A percentile compares a stretch with the other conserved stretches of the same genome.
phyloP scores from a whole-genome alignment of 768 basidiomycete genomes.

The Amanita subjunquillea region DNA sequence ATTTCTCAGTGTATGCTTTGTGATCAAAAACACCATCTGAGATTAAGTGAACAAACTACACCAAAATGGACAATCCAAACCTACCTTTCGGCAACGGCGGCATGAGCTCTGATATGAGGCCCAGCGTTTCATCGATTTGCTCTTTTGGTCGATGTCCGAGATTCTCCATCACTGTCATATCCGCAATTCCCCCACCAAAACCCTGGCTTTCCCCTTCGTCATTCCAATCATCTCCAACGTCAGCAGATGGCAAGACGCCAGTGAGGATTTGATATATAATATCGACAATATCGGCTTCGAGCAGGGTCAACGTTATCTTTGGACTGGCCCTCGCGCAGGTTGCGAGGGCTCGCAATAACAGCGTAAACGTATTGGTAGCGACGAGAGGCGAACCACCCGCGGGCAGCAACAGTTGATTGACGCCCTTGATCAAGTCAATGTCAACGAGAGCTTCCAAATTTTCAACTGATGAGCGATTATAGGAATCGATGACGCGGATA shows the following conservation, averaged over 20 bases:
- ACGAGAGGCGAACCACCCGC: conserved; percentile 82
- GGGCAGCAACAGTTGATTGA: conserved; percentile 79
- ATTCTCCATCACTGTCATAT: conserved; percentile 98
- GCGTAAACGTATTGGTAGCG: conserved; percentile 79
- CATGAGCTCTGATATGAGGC: conserved; percentile 82
- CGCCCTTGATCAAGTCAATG: conserved; percentile 64
- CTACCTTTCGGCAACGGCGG: conserved; percentile 88
- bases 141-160: conserved; percentile 94
- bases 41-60: conserved; percentile 6
- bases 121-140: conserved; percentile 89
- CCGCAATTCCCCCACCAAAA: conserved; percentile 79
- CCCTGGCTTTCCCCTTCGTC: conserved; percentile 65
- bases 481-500: conserved; percentile 89
- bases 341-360: conserved; percentile 77
- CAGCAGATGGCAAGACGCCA: conserved; percentile 74
- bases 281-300: conserved; percentile 89
- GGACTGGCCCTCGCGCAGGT: conserved; percentile 84
- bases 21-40: conserved; percentile 93
- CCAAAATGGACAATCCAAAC: conserved; percentile 7
- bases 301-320: conserved; percentile 72
- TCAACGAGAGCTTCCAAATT: conserved; percentile 84
- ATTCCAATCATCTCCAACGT: conserved; percentile 36
- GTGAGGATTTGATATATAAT: conserved; percentile 94
- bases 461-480: conserved; percentile 74
- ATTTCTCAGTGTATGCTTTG: conserved; percentile 82